Percentiles rank a stretch among this genome's conserved stretches.
Conservation (phyloP, 2,329 filamentous ascomycete genomes). For the Ilyonectria robusta region DNA sequence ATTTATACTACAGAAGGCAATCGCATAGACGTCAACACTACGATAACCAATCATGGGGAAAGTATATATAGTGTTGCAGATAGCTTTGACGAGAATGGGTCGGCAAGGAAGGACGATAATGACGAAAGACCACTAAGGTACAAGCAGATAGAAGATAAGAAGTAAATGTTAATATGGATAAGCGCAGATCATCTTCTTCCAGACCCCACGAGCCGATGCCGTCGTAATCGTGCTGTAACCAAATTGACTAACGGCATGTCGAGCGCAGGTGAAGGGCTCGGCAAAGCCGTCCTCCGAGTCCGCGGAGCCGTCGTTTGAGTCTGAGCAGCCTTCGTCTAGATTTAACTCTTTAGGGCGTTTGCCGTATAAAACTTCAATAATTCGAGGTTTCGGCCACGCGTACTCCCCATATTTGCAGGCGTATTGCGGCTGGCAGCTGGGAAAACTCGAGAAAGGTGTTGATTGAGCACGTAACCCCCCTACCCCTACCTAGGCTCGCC, state of each 20-base stretch:
- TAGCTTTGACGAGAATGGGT: background rate
- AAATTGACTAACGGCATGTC: background rate
- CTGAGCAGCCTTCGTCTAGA: background rate
- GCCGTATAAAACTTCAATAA: background rate
- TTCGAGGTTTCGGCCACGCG: background rate
- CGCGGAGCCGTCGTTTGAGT: background rate
- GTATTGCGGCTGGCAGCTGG: background rate
- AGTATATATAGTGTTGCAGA: background rate
- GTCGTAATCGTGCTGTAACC: background rate
- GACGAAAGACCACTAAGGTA: background rate
- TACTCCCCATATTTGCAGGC: background rate
- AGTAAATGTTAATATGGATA: background rate
- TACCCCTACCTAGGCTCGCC: background rate
- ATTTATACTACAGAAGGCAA: background rate
- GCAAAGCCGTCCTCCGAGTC: background rate
- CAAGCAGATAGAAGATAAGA: background rate
- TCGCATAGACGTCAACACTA: background rate
- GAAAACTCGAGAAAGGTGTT: background rate
- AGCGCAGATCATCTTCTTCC: background rate
- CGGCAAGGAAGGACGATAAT: background rate
- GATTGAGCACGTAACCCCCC: background rate
- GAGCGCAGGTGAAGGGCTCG: background rate
- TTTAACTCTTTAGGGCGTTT: background rate
- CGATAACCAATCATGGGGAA: background rate
- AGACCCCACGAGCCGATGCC: background rate